Base-by-base conservation (phyloP, 306 rosid species). In the Glycine latifolia region DNA sequence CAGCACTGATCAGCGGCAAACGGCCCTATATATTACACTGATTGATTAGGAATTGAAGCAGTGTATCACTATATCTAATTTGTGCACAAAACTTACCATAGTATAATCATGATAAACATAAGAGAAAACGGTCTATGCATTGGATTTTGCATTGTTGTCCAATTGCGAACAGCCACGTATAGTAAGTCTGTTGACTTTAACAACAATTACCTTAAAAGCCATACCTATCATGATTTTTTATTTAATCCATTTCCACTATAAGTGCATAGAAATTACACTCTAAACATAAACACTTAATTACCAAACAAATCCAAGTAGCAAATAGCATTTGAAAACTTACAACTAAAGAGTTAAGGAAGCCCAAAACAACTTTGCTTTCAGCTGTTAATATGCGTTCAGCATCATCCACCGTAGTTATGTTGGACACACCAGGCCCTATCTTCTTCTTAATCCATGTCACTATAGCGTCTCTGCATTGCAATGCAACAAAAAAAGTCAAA, bases 361-460 rank as follows among this genome's bases (percentile, higher is more conserved):
- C 99, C 89, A 96, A 85, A 87, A 92, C 99, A 69, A 93, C 86
- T 89, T 85, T 96, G 73, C 73, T 85, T 80, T 92, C 98, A 47
- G 97, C 86, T 43, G 86, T 83, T 92, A 92, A 88, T 26, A 93
- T 72, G 17, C 88, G 82, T 48, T 96, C 97, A 5, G 97, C 98
- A 17, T 93, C 97, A 47, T 93, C 96, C 83, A 91, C 80, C 8
- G 92, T 86, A 63, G 97, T 96, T 63, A 96, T 71, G 76, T 93
- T 96, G 86, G 79, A 15, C 2, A 93, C 65, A 78, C 99, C 98
- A 63, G 98, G 98, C 67, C 99, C 99, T 15, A 78, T 89, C 91
- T 96, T 93, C 97, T 95, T 95, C 92, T 84, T 93, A 71, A 96
- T 88, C 99, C 99, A 96, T 8, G 92, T 85, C 76, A 96, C 96